Conservation (phyloP, 768 basidiomycete genomes). For the Termitomyces sp. region DNA sequence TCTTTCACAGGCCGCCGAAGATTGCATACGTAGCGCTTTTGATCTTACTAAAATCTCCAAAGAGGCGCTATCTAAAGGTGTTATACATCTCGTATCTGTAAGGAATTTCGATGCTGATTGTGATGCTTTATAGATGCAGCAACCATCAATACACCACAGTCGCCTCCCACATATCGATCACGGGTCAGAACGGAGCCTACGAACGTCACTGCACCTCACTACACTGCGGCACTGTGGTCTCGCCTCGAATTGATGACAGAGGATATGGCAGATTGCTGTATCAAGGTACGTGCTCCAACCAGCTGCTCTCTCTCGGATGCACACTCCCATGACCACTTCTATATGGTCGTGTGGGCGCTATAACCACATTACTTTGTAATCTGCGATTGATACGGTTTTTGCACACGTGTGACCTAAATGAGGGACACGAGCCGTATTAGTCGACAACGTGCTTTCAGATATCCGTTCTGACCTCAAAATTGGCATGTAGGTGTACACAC, state of each 20-base stretch:
- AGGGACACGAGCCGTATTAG: not conserved
- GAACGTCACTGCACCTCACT: constrained; percentile 80
- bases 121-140: constrained; percentile 12
- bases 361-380: not conserved
- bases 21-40: constrained; percentile 76
- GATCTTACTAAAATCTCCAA: constrained; percentile 84
- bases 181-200: constrained; percentile 90
- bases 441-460: not conserved
- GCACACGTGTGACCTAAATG: not conserved
- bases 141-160: constrained; percentile 22
- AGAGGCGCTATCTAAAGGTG: constrained; percentile 79
- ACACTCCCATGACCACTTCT: constrained; percentile 3
- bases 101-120: not conserved
- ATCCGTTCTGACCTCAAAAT: not conserved
- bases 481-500: constrained; percentile 76
- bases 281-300: constrained; percentile 50
- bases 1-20: constrained; percentile 77
- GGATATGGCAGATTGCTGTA: constrained; percentile 86
- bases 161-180: constrained; percentile 69
- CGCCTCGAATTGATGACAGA: constrained; percentile 79
- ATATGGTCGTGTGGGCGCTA: constrained; percentile 5
- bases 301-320: not conserved
- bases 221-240: constrained; percentile 74
- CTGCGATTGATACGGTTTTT: not conserved
- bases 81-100: not conserved